Conservation (phyloP, 75 land plant genomes). For the Sequoiadendron giganteum region DNA sequence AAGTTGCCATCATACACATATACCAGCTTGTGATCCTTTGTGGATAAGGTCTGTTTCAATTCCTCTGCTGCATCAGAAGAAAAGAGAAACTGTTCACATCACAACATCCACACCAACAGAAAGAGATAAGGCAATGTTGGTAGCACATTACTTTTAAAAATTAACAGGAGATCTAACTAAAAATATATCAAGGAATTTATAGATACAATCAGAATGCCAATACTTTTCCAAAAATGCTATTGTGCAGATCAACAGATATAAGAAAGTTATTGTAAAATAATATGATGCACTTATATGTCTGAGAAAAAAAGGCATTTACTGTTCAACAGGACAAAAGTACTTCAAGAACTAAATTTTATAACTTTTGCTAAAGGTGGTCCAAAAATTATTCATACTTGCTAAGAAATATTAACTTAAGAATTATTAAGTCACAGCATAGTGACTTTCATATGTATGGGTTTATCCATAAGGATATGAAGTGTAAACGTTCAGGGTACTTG, state of each 20-base stretch:
- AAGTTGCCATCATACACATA: conserved; percentile 66
- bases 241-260: background rate
- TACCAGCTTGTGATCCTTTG: conserved; percentile 67
- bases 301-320: background rate
- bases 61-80: conserved; percentile 95
- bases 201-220: conserved; percentile 16
- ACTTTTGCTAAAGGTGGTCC: background rate
- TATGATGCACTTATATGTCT: background rate
- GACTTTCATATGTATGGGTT: background rate
- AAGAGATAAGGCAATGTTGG: conserved; percentile 2
- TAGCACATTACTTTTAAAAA: background rate
- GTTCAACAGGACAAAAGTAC: background rate
- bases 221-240: background rate
- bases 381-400: background rate
- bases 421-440: background rate
- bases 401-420: background rate
- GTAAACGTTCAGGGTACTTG: background rate
- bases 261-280: background rate
- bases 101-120: conserved; percentile 27
- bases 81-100: conserved; percentile 92
- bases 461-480: background rate
- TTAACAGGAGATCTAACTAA: background rate
- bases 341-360: background rate
- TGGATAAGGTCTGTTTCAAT: conserved; percentile 60
- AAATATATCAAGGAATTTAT: conserved; percentile 9